Evolutionary conservation across 768 basidiomycete species (phyloP).

Genomic region (Leucocoprinus leucothites): DNA sequence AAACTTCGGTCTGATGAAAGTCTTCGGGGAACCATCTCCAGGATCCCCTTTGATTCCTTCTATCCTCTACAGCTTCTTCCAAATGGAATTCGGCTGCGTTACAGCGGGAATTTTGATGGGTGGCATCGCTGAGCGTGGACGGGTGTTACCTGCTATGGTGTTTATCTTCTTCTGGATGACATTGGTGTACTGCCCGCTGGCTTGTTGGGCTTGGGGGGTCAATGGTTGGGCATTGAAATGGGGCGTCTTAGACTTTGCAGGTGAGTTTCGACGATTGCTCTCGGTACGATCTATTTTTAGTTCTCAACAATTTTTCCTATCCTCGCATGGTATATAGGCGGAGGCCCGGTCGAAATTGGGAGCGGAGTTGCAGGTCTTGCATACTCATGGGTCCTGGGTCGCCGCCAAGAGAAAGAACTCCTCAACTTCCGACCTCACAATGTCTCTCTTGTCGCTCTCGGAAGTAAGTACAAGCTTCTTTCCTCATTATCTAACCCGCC

Average conservation of each 20-base stretch:
- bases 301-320: not conserved
- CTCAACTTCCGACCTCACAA: constrained; percentile 87
- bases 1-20: constrained; percentile 74
- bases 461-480: constrained; percentile 42
- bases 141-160: constrained; percentile 77
- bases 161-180: constrained; percentile 86
- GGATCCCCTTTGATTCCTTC: constrained; percentile 81
- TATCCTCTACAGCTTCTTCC: constrained; percentile 82
- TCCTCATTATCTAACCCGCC: not conserved
- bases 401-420: constrained; percentile 67
- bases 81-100: constrained; percentile 84
- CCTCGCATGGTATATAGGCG: constrained; percentile 44
- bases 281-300: constrained; percentile 13
- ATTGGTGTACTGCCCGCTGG: constrained; percentile 84
- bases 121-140: constrained; percentile 82
- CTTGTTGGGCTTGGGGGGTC: constrained; percentile 79
- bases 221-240: constrained; percentile 85
- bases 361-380: constrained; percentile 85
- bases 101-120: constrained; percentile 77
- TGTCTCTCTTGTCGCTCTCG: constrained; percentile 77
- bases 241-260: constrained; percentile 88
- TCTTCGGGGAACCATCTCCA: constrained; percentile 68
- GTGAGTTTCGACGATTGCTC: constrained; percentile 32
- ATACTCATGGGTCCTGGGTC: constrained; percentile 84
- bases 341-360: constrained; percentile 86